Conservation (phyloP, 2,329 filamentous ascomycete species). For the Zalaria sp. region DNA sequence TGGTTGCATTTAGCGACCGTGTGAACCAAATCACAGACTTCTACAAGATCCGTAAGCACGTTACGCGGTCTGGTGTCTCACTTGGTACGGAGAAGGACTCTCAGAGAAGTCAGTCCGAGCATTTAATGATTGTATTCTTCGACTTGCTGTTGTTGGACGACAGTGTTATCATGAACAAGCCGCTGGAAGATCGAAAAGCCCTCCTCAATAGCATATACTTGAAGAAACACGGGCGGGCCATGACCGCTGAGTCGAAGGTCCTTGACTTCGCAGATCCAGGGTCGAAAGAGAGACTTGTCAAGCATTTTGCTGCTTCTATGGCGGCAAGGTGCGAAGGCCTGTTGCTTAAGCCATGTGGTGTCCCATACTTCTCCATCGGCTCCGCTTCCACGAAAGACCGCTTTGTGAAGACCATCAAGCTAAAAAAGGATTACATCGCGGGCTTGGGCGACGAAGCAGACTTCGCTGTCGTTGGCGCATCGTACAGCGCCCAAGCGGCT, state of each 20-base stretch:
- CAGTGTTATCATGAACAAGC: constrained; percentile 33
- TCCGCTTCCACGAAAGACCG: constrained; percentile 4
- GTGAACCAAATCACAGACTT: constrained; percentile 57
- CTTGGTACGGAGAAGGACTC: constrained; percentile 58
- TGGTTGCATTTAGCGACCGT: constrained; percentile 62
- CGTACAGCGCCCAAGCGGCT: constrained; percentile 52
- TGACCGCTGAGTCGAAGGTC: constrained; percentile 50
- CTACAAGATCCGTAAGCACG: constrained; percentile 68
- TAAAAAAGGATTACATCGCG: constrained; percentile 76
- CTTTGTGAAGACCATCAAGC: constrained; percentile 44
- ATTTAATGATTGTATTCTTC: constrained; percentile 48
- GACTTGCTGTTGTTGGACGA: constrained; percentile 45
- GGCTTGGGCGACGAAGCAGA: constrained; percentile 72
- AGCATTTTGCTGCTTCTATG: constrained; percentile 55
- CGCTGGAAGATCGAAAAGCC: constrained; percentile 46
- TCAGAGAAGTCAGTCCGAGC: constrained; percentile 38
- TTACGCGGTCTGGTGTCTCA: constrained; percentile 56
- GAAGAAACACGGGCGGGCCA: constrained; percentile 46
- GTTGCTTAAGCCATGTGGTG: constrained; percentile 61
- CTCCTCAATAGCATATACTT: constrained; percentile 43
- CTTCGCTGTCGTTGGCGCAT: constrained; percentile 64
- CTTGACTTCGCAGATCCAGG: constrained; percentile 48
- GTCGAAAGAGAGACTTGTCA: constrained; percentile 41
- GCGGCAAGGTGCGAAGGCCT: constrained; percentile 59
- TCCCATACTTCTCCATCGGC: constrained; percentile 52